Percentiles rank a stretch among this genome's conserved stretches.
These are phyloP conservation scores for Tetrapisispora fleetii DNA, from an alignment of 805 yeast genomes.

Conservation along the genomic window DNA sequence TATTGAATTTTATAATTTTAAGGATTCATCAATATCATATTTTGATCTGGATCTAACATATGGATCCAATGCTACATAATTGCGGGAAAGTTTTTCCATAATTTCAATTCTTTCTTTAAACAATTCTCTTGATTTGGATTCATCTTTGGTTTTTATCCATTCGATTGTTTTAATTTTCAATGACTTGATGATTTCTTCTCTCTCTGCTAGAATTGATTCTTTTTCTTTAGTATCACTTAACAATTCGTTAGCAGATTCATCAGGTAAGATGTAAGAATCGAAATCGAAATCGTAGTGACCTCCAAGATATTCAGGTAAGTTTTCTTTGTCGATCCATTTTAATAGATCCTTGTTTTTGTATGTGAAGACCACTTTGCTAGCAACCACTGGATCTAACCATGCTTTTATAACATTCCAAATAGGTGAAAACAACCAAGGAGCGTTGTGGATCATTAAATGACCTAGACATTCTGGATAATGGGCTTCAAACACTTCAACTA, in stretches of 20 bases:
- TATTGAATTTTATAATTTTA: slow-evolving; percentile 17
- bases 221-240: slow-evolving; percentile 37
- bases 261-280: slow-evolving; percentile 49
- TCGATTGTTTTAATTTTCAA: slow-evolving; percentile 56
- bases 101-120: slow-evolving; percentile 41
- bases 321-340: slow-evolving; percentile 45
- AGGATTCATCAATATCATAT: slow-evolving; percentile 61
- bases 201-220: slow-evolving; percentile 36
- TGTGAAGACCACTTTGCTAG: slow-evolving; percentile 77
- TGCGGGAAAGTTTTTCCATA: slow-evolving; percentile 43
- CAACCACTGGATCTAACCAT: slow-evolving; percentile 94
- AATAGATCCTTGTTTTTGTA: slow-evolving; percentile 54
- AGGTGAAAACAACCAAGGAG: slow-evolving; percentile 93
- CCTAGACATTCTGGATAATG: slow-evolving; percentile 93
- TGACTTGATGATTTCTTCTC: slow-evolving; percentile 42
- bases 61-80: slow-evolving; percentile 65
- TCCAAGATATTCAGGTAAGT: slow-evolving; percentile 62
- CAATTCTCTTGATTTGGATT: slow-evolving; percentile 25
- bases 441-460: slow-evolving; percentile 72
- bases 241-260: slow-evolving; percentile 43
- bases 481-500: slow-evolving; percentile 81
- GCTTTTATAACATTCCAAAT: slow-evolving; percentile 86
- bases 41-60: slow-evolving; percentile 67
- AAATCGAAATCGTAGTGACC: slow-evolving; percentile 52
- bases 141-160: slow-evolving; percentile 68